Evolutionary conservation across 306 rosid genomes (phyloP).

Genomic region (Quercus parvula): DNA sequence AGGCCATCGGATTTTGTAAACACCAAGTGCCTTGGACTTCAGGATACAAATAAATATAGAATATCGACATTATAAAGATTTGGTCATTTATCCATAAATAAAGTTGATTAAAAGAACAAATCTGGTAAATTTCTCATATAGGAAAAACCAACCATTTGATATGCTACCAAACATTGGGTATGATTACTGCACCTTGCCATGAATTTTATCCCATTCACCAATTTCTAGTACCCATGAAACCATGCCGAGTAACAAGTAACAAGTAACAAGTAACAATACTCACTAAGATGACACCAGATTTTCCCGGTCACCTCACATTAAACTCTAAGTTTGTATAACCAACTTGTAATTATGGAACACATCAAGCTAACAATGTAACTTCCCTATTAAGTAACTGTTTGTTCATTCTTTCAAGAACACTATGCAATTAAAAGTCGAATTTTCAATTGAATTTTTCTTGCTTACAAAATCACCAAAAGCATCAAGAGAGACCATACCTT

Average conservation of each 20-base stretch:
- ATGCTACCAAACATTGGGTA: background rate
- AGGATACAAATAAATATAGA: background rate
- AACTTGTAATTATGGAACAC: background rate
- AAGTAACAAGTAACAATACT: background rate
- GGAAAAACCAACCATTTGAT: constrained; percentile 7
- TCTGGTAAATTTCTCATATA: background rate
- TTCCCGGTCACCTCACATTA: background rate
- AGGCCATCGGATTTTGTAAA: no score
- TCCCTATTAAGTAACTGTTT: background rate
- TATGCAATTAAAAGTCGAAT: background rate
- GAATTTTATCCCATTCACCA: background rate
- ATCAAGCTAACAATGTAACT: background rate
- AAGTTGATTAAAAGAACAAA: background rate
- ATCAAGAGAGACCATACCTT: constrained; percentile 39
- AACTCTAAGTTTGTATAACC: background rate
- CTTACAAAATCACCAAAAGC: background rate
- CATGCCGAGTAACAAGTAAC: background rate
- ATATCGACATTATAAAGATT: background rate
- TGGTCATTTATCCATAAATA: background rate
- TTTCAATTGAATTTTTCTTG: background rate
- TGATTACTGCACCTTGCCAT: background rate
- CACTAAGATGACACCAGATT: background rate
- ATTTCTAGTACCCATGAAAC: background rate
- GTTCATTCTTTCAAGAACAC: background rate
- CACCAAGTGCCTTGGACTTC: no score